Base-by-base conservation (phyloP, 352 stramenopile genomes). In the Phytophthora ohioensis region DNA sequence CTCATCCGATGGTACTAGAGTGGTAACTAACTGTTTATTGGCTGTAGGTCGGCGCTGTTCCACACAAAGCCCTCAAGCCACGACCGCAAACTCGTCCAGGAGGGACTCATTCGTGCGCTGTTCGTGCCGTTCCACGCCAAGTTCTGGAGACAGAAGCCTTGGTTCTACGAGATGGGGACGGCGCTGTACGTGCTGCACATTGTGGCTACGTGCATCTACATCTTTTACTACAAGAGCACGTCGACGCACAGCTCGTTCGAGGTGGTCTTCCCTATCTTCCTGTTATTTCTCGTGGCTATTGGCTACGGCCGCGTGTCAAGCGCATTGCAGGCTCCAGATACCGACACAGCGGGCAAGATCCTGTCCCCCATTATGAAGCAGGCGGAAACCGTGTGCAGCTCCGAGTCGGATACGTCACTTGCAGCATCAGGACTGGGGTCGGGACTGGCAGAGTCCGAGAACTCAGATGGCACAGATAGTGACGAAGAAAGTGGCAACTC, bases 11-110 rank as follows among this genome's bases (percentile, higher is more conserved):
- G 54, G 17, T 27, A 42, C 30, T 64, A 55, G 57, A 38, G 52
- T 27, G 10, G 8, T 56, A 30, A 60, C 36, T 64, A 41, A 64
- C 42, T 21, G 32, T 32, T 17, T 38, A 10, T 3, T 45, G 38
- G 34, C n/a, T 63, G 6, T 35, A 92, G 84, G 43, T 95, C 88
- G 27, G 87, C 86, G 27, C 87, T 94, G 32, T 95, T 95, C 67
- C 86, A 95, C 61, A 95, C 88, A 52, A 95, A 95, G 59, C 85
- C 88, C 6, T 83, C 86, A 4, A 91, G 85, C 54, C 85, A 95
- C 57, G 87, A 95, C 79, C 84, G 85, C 56, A 91, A 92, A 53
- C 71, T 94, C 12, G 82, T 94, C 13, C 84, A 92, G 57, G 75
- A 94, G 73, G 88, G 84, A 46, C 78, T 94, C 43, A 73, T 57